Percentiles rank a stretch among this genome's conserved stretches.
These are phyloP conservation scores for Didymella lethalis DNA, from an alignment of 2,329 filamentous ascomycete species.

Conservation along the genomic window DNA sequence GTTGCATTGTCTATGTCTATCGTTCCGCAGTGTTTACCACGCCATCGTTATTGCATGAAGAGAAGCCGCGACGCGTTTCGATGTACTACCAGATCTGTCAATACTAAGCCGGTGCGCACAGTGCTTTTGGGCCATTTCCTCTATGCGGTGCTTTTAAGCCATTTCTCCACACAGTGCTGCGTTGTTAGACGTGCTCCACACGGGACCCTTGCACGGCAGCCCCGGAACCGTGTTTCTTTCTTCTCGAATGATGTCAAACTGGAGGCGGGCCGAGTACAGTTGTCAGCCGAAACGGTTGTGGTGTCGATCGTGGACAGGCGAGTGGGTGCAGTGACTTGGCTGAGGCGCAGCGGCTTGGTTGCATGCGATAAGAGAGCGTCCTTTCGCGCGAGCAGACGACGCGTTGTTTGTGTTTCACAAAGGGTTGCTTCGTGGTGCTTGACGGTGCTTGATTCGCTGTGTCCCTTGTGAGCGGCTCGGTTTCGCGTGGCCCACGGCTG, in stretches of 20 bases:
- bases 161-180: neutral
- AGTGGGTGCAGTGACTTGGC: slow-evolving; percentile 9
- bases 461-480: neutral
- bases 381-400: neutral
- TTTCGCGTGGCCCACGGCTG: slow-evolving; percentile 8
- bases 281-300: neutral
- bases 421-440: slow-evolving; percentile 4
- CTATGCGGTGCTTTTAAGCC: neutral
- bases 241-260: neutral
- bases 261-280: neutral
- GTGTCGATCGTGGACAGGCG: neutral
- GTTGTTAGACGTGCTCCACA: neutral
- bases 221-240: neutral
- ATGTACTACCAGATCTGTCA: slow-evolving; percentile 26
- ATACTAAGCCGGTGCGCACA: slow-evolving; percentile 16
- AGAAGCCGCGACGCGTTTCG: slow-evolving; percentile 12
- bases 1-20: slow-evolving; percentile 17
- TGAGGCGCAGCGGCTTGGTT: slow-evolving; percentile 8
- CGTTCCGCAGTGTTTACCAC: slow-evolving; percentile 11
- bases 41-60: slow-evolving; percentile 18
- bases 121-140: neutral
- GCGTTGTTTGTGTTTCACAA: slow-evolving; percentile 6
- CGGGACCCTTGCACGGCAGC: neutral
- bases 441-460: slow-evolving; percentile 15
- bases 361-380: slow-evolving; percentile 5